Conservation (phyloP, 1,139 yeast genomes). For the Pichia sp. region DNA sequence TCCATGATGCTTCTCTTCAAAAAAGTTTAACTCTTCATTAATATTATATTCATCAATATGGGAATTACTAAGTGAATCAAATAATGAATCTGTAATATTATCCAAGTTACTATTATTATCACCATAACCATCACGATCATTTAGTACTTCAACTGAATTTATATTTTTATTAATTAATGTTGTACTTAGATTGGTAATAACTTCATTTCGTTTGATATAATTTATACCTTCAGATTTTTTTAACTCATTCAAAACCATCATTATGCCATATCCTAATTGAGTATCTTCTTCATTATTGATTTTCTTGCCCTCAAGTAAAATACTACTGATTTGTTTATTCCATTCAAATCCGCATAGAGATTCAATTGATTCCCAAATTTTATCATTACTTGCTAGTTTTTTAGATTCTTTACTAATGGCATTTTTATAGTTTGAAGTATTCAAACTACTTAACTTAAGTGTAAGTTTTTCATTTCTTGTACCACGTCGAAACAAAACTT, state of each 20-base stretch:
- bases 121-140: neutral
- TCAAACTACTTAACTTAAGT: neutral
- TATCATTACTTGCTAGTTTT: conserved; percentile 1
- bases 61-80: conserved; percentile 10
- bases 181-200: neutral
- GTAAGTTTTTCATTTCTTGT: neutral
- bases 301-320: neutral
- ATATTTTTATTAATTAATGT: neutral
- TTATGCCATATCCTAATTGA: conserved; percentile 5
- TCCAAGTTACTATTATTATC: neutral
- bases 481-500: conserved; percentile 13
- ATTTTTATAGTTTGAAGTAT: neutral
- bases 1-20: neutral
- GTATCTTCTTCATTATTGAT: neutral
- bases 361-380: conserved; percentile 11
- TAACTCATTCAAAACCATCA: conserved; percentile 5
- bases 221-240: conserved; percentile 1
- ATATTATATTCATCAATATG: neutral
- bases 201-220: neutral
- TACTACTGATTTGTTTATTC: conserved; percentile 2
- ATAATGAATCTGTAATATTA: conserved; percentile 11
- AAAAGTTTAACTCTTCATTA: neutral
- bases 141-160: neutral
- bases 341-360: conserved; percentile 11
- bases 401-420: conserved; percentile 2